Conservation (phyloP, 2,329 filamentous ascomycete species). For the Drechmeria coniospora region DNA sequence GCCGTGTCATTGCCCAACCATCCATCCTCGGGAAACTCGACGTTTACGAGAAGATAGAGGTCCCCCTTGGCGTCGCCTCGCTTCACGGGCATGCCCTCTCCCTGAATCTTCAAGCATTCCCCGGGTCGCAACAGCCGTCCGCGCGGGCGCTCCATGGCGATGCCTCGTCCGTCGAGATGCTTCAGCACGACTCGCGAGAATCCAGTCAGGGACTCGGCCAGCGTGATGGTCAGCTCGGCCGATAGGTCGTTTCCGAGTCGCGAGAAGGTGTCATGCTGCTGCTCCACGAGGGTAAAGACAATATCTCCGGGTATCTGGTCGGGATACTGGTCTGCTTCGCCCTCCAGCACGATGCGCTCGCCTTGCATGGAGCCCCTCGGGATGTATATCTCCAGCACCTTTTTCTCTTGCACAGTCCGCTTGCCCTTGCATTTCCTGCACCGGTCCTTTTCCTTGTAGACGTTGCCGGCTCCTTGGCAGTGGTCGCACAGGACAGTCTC, state of each 20-base stretch:
- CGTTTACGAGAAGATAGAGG: conserved; percentile 70
- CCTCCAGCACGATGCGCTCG: conserved; percentile 78
- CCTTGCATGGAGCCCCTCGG: conserved; percentile 74
- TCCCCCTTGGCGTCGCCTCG: conserved; percentile 72
- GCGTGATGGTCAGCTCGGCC: conserved; percentile 63
- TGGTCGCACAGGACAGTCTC: conserved; percentile 66
- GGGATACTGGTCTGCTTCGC: conserved; percentile 85
- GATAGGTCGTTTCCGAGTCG: conserved; percentile 74
- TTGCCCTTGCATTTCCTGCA: conserved; percentile 99
- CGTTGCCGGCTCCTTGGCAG: conserved; percentile 71
- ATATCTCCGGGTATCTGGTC: conserved; percentile 86
- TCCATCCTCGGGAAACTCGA: conserved; percentile 76
- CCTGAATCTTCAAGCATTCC: conserved; percentile 70
- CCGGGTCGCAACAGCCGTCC: conserved; percentile 72
- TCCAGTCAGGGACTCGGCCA: conserved; percentile 72
- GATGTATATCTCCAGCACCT: conserved; percentile 92
- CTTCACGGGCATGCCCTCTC: conserved; percentile 93
- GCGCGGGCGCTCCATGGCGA: conserved; percentile 62
- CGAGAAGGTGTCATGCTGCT: conserved; percentile 66
- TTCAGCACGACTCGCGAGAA: conserved; percentile 84
- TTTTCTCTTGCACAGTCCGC: conserved; percentile 73
- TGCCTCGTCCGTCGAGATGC: conserved; percentile 86
- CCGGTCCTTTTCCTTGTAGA: conserved; percentile 90
- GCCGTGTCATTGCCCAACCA: conserved; percentile 63
- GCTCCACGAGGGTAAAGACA: conserved; percentile 73